These are phyloP conservation scores for Viridothelium virens DNA, from an alignment of 495 filamentous ascomycete genomes.

Conservation along the genomic window DNA sequence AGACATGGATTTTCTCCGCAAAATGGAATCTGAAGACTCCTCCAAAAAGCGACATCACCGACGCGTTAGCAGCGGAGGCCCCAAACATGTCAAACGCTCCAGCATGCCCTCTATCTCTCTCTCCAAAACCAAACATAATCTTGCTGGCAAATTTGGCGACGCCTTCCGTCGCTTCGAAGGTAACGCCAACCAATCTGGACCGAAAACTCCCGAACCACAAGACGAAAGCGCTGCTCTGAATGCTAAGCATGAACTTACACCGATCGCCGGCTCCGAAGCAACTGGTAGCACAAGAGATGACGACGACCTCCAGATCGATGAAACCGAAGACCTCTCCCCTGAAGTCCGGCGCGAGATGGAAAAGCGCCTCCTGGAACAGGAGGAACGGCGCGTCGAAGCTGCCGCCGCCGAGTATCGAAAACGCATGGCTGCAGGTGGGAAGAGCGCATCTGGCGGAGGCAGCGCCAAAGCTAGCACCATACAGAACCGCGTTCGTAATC, in stretches of 20 bases:
- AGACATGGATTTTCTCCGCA: slow-evolving; percentile 79
- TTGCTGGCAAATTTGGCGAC: slow-evolving; percentile 87
- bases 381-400: slow-evolving; percentile 84
- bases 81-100: slow-evolving; percentile 69
- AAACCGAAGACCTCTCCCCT: slow-evolving; percentile 66
- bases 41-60: slow-evolving; percentile 58
- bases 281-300: slow-evolving; percentile 64
- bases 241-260: slow-evolving; percentile 43
- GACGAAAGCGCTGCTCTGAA: not conserved
- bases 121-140: slow-evolving; percentile 71
- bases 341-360: slow-evolving; percentile 91
- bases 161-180: slow-evolving; percentile 90
- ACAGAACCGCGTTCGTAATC: slow-evolving; percentile 77
- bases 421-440: slow-evolving; percentile 57
- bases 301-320: slow-evolving; percentile 47
- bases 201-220: slow-evolving; percentile 30
- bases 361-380: slow-evolving; percentile 69
- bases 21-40: slow-evolving; percentile 56
- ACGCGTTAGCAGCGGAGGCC: slow-evolving; percentile 46
- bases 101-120: slow-evolving; percentile 72
- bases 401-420: slow-evolving; percentile 87
- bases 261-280: slow-evolving; percentile 69
- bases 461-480: slow-evolving; percentile 61
- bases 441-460: slow-evolving; percentile 42
- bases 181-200: slow-evolving; percentile 42